phyloP scores from a whole-genome alignment of 2,329 filamentous ascomycete species.

The Phaeosphaeriaceae sp. region DNA sequence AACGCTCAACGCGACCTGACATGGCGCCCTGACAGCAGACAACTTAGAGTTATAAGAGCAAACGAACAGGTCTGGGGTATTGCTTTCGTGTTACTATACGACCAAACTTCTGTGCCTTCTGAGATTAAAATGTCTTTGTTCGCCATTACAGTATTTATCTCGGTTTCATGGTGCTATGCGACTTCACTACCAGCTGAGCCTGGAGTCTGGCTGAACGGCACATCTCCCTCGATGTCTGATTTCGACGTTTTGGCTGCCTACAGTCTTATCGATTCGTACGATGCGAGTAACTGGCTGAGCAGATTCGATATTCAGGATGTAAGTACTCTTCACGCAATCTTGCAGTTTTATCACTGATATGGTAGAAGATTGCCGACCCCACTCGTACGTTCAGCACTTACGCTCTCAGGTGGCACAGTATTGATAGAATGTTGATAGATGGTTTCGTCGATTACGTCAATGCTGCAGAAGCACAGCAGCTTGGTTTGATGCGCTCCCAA shows the following conservation, averaged over 20 bases:
- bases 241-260: slow-evolving; percentile 28
- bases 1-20: slow-evolving; percentile 7
- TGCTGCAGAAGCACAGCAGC: slow-evolving; percentile 37
- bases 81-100: slow-evolving; percentile 12
- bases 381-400: slow-evolving; percentile 33
- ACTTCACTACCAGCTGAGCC: slow-evolving; percentile 30
- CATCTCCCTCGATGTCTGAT: slow-evolving; percentile 21
- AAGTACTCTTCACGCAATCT: background rate
- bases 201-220: slow-evolving; percentile 30
- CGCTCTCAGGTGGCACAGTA: background rate
- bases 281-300: slow-evolving; percentile 47
- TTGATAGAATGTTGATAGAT: slow-evolving; percentile 23
- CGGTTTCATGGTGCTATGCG: slow-evolving; percentile 28
- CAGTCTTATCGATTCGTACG: slow-evolving; percentile 44
- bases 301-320: slow-evolving; percentile 46
- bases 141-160: slow-evolving; percentile 18
- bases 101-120: slow-evolving; percentile 1
- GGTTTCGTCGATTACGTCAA: slow-evolving; percentile 50
- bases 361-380: slow-evolving; percentile 40
- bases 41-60: slow-evolving; percentile 16
- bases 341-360: background rate
- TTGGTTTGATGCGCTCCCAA: slow-evolving; percentile 41
- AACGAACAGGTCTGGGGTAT: background rate
- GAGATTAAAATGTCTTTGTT: slow-evolving; percentile 22
- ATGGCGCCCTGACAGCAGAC: slow-evolving; percentile 8